Evolutionary conservation across 2,329 filamentous ascomycete genomes (phyloP), one percentile per base, ranked within the genome.

Genomic region (Scedosporium minutisporum): DNA sequence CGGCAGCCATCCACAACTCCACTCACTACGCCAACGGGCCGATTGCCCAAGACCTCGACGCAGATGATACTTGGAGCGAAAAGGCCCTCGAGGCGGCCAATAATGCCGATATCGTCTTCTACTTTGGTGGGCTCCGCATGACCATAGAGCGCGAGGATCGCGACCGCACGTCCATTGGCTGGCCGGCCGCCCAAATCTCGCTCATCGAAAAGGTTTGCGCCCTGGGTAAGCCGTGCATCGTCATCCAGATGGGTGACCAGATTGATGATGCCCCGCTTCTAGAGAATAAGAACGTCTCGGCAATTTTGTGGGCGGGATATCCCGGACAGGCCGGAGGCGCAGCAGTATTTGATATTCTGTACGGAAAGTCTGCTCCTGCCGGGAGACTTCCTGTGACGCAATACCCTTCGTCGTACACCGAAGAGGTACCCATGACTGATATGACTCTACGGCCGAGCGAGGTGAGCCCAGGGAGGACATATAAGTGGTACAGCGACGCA

Each of bases 271-370:
- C 78, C 0, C 75, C 80, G 3, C 68, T 86, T 3, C 68, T 80
- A 5, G 71, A 70, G 3, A 79, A 82, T 61, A 65, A 71, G 1
- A 79, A 79, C 62, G 76, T 86, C 63, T 77, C 74, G 29, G 76
- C 80, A 0, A 68, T 87, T 0, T 66, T 87, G 0, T 86, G 84
- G 84, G 80, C 75, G 0, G 82, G 83, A 0, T 86, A 84, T 63
- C 84, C 84, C 0, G 83, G 84, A 1, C 83, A 87, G 69, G 79
- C 80, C 46, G 84, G 84, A 12, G 84, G 84, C 2, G 71, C 72
- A 7, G 84, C 83, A 0, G 68, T 86, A 10, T 71, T 85, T 58
- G 76, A 85, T 63, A 74, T 86, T 62, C 67, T 87, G 38, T 79
- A 76, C 7, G 84, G 84, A 2, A 73, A 72, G 2, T 71, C 69